Percentiles rank a stretch among this genome's conserved stretches.
These are phyloP conservation scores for Rhododendron kiyosumense DNA, from an alignment of 148 eudicot species.

Conservation along the genomic window DNA sequence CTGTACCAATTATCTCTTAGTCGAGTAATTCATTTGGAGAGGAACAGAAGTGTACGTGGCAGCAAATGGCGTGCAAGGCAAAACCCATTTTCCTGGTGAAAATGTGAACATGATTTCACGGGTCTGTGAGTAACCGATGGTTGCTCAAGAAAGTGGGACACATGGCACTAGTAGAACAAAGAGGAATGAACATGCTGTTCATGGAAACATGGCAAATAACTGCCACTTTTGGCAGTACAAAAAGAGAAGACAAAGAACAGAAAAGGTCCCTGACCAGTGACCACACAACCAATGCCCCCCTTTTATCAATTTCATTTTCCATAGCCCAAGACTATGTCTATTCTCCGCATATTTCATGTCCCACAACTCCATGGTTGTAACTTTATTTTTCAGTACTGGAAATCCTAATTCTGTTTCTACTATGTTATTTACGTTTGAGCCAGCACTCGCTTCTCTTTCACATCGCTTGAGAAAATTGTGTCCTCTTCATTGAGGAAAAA, in stretches of 20 bases:
- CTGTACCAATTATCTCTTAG: background rate
- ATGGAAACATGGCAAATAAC: background rate
- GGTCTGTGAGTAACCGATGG: background rate
- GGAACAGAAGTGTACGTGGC: background rate
- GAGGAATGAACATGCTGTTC: background rate
- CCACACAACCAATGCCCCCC: background rate
- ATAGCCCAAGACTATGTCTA: background rate
- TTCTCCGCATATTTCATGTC: background rate
- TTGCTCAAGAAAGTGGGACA: background rate
- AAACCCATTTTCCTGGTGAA: background rate
- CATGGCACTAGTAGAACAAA: background rate
- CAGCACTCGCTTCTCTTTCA: background rate
- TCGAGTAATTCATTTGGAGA: background rate
- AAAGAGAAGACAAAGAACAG: background rate
- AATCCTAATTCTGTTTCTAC: background rate
- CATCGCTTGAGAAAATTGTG: background rate
- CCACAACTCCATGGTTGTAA: background rate
- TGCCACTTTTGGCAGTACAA: background rate
- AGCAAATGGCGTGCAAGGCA: background rate
- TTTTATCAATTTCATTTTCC: background rate
- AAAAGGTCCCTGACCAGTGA: background rate
- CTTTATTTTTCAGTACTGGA: background rate
- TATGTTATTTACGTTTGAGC: background rate
- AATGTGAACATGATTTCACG: background rate
- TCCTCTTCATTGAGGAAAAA: background rate